Evolutionary conservation across 148 eudicot genomes (phyloP), one percentile per base, ranked within the genome.

Genomic region (Camellia japonica): DNA sequence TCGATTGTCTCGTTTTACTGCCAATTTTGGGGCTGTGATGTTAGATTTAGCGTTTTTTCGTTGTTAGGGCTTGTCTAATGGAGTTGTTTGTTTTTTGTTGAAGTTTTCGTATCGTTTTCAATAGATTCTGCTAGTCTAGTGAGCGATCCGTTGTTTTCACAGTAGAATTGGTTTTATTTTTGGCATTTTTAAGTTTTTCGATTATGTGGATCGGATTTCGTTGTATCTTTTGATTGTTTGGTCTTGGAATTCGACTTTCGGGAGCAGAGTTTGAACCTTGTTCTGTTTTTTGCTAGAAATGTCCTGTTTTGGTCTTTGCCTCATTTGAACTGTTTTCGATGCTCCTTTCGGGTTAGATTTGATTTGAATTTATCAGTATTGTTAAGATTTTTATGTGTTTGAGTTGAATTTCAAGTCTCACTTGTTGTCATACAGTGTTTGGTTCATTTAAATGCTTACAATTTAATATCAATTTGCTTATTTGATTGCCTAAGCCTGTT

Each of bases 101-200:
- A 68, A 71, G 77, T 79, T 86, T 55, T 78, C 13, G 58, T 47
- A 78, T 80, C 38, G 61, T 51, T 69, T 47, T 73, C 14, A 74
- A 70, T 82, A 68, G 70, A 44, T 62, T 69, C 59, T 18, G 66
- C 72, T 77, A 64, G 87, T 66, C 71, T 11, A 83, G 78, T 80
- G 73, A 58, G 78, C 79, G 93, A 90, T 90, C 90, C 82, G 62
- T 81, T 82, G 83, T 68, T 78, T 80, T 79, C 11, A 11, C 46
- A 72, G 64, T 75, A 73, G 46, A 73, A 84, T 82, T 77, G n/a
- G 63, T 75, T 81, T 30, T 62, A 68, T 4, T 44, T 59, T 38
- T 30, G 58, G 44, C 49, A 3, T 81, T 55, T 87, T 55, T 47
- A 18, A 60, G 9, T 46, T 58, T 60, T 6, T 4, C 5, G 68